These are phyloP conservation scores for Umbellularia californica DNA, from an alignment of 164 flowering plant genomes.

Conservation along the genomic window DNA sequence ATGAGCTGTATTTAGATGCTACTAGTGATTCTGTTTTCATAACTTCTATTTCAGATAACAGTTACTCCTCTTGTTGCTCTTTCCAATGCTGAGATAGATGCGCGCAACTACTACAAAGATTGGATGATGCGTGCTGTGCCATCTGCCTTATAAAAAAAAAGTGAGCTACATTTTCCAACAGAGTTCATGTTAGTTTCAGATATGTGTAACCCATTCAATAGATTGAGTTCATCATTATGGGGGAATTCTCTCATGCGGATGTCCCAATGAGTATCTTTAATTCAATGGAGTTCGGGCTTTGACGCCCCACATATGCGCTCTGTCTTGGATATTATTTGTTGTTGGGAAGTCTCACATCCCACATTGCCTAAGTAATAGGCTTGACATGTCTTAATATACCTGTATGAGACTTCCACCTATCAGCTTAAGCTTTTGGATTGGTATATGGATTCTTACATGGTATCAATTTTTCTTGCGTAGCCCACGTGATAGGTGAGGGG, in stretches of 20 bases:
- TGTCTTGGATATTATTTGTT: too few relatives aligned
- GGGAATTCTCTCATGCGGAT: too few relatives aligned
- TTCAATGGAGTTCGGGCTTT: not conserved
- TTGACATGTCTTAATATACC: too few relatives aligned
- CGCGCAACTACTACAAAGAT: slow-evolving; percentile 36
- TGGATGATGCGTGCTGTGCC: slow-evolving; percentile 45
- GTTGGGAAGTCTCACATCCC: too few relatives aligned
- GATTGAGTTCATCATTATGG: too few relatives aligned
- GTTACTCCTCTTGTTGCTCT: slow-evolving; percentile 81
- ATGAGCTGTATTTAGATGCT: not conserved
- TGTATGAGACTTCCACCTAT: too few relatives aligned
- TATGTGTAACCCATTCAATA: not conserved
- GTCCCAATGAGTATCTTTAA: not conserved
- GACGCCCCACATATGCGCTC: too few relatives aligned
- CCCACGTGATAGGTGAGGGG: too few relatives aligned
- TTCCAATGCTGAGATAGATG: slow-evolving; percentile 46
- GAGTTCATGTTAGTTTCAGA: not conserved
- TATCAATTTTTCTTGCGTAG: too few relatives aligned
- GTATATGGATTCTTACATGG: too few relatives aligned
- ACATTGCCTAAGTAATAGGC: too few relatives aligned
- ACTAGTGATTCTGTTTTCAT: not conserved
- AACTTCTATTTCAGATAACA: slow-evolving; percentile 43
- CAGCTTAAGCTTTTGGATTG: too few relatives aligned
- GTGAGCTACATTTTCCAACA: slow-evolving; percentile 10
- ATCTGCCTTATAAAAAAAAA: slow-evolving; percentile 39